These are phyloP conservation scores for Thielaviopsis ethacetica DNA, from an alignment of 2,329 filamentous ascomycete genomes.

Conservation along the genomic window DNA sequence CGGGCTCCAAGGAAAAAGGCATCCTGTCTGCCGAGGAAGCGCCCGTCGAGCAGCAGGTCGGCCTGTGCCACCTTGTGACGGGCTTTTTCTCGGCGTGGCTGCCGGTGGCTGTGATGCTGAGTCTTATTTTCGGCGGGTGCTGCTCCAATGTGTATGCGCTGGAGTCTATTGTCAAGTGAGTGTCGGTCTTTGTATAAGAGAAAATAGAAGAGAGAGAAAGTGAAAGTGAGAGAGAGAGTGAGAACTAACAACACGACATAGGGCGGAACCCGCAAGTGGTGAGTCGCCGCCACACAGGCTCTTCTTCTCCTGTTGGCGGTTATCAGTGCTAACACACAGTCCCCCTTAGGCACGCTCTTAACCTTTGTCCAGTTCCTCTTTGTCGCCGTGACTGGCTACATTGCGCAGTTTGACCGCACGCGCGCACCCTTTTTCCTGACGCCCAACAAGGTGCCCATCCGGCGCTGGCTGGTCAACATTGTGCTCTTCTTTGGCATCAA, in stretches of 20 bases:
- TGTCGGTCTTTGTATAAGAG: slow-evolving; percentile 14
- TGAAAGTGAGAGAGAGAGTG: no score
- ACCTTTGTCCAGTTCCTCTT: slow-evolving; percentile 84
- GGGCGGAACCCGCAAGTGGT: slow-evolving; percentile 74
- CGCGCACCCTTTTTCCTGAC: slow-evolving; percentile 57
- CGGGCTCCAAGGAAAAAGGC: background rate
- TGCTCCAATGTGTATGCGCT: slow-evolving; percentile 96
- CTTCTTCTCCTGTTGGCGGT: background rate
- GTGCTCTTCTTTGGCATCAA: slow-evolving; percentile 86
- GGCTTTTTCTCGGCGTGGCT: slow-evolving; percentile 21
- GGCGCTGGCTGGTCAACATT: slow-evolving; percentile 78
- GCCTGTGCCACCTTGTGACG: background rate
- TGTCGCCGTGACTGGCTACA: slow-evolving; percentile 61
- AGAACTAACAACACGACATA: no score
- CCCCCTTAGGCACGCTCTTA: slow-evolving; percentile 51
- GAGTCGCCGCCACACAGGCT: no score
- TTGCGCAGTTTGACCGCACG: slow-evolving; percentile 54
- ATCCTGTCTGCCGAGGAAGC: background rate
- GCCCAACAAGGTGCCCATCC: slow-evolving; percentile 64
- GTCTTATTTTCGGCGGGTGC: slow-evolving; percentile 84
- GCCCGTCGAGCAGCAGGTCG: background rate
- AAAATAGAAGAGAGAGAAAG: no score
- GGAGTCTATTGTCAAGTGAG: slow-evolving; percentile 86
- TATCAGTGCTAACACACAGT: slow-evolving; percentile 13
- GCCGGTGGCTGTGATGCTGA: slow-evolving; percentile 41